Evolutionary conservation across 2,329 filamentous ascomycete genomes (phyloP).

Genomic region (Calonectria crousiana): DNA sequence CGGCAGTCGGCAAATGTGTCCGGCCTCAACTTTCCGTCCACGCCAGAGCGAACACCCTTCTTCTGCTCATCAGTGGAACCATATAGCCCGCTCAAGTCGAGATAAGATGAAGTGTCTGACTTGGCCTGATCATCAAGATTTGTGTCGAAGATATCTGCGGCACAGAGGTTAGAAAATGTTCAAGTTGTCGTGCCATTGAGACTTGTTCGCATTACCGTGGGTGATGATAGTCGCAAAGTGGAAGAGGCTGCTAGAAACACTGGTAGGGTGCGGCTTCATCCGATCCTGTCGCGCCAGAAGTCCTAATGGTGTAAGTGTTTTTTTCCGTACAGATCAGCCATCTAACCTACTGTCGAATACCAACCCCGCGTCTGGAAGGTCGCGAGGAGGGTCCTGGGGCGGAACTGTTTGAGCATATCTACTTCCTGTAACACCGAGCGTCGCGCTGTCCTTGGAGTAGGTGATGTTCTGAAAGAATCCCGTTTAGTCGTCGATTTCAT

Average conservation of each 20-base stretch:
- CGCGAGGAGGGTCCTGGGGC: neutral
- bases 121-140: neutral
- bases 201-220: neutral
- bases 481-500: too few relatives aligned
- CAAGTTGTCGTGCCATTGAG: neutral
- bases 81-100: neutral
- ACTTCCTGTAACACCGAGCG: neutral
- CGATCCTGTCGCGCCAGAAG: neutral
- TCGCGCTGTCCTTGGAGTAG: neutral
- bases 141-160: neutral
- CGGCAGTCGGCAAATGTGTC: neutral
- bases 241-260: neutral
- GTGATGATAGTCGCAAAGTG: constrained; percentile 5
- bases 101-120: neutral
- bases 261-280: neutral
- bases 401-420: neutral
- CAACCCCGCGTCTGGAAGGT: neutral
- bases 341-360: neutral
- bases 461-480: neutral
- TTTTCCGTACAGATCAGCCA: too few relatives aligned
- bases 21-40: neutral
- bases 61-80: neutral
- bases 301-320: neutral
- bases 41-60: neutral
- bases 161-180: neutral